Evolutionary conservation across 225 moss, liverwort and hornwort species (phyloP), one percentile per base, ranked within the genome.

Genomic region (Ulota crispa): DNA sequence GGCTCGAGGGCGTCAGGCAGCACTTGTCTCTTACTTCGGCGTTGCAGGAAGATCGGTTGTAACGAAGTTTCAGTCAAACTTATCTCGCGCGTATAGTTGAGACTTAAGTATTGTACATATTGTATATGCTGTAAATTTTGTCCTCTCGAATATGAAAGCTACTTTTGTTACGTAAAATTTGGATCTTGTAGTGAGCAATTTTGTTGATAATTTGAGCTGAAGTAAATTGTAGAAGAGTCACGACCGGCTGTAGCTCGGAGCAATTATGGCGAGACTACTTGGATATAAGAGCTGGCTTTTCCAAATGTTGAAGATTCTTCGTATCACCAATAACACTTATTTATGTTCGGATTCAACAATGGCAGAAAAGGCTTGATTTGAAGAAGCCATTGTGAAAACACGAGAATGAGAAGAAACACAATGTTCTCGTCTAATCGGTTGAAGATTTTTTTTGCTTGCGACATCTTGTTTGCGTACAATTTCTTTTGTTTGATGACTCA

Each of bases 41-140:
- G 45, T 36, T 54, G 54, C 31, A 42, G 45, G 34, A 65, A 66
- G 50, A 64, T 59, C 14, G 53, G 32, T 69, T 74, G 19, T 15
- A 26, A 70, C 16, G 24, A 66, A 30, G 31, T 26, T 61, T 61
- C 39, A 54, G 52, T 26, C 50, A 7, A 9, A 41, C 34, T 52
- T 24, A 6, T 23, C 34, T 79, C 69, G 47, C 30, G 27, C 13
- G 28, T 57, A 34, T 39, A 41, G 26, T 70, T 41, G 30, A 28
- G 67, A n/a, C 59, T 84, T 27, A 67, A 21, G 42, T 72, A 19
- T 59, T 70, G 63, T 76, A 70, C 5, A 67, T 64, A 20, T 53
- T 76, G 52, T 76, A 59, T 5, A 81, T 66, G 3, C n/a, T 70
- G 65, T 71, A 68, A 7, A 77, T 24, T 72, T 36, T 37, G 13